Conservation (phyloP, 208 protist species). For the Herpetomonas samuelpessoai region DNA sequence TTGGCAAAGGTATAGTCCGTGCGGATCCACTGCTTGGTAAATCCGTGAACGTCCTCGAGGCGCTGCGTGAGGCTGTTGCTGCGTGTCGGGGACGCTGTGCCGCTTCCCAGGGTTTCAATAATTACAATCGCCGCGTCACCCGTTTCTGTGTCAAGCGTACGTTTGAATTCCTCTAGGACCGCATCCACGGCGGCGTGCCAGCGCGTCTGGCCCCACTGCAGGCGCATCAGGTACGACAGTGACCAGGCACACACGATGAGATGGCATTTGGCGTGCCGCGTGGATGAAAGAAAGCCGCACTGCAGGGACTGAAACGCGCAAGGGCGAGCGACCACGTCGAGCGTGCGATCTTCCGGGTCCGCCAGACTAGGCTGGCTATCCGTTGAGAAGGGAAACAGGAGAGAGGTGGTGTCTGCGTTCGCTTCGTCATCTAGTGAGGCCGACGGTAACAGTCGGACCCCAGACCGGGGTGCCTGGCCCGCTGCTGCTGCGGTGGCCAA, state of each 20-base stretch:
- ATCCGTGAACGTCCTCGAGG: conserved; percentile 55
- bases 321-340: conserved; percentile 47
- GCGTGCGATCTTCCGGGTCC: not conserved
- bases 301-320: conserved; percentile 49
- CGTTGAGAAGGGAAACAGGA: not conserved
- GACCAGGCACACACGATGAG: conserved; percentile 80
- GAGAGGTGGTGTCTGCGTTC: too few relatives aligned
- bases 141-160: conserved; percentile 30
- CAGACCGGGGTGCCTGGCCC: not conserved
- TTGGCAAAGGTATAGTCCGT: conserved; percentile 78
- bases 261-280: conserved; percentile 36
- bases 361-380: not conserved
- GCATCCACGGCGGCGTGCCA: conserved; percentile 65
- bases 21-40: conserved; percentile 63
- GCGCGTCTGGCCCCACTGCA: conserved; percentile 56
- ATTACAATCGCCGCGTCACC: conserved; percentile 58
- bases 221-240: conserved; percentile 82
- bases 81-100: conserved; percentile 46
- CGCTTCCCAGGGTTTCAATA: conserved; percentile 78
- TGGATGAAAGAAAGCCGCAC: conserved; percentile 27
- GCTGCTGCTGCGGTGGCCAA: conserved; percentile 2
- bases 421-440: not conserved
- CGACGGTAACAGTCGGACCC: too few relatives aligned
- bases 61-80: conserved; percentile 59
- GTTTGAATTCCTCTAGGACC: conserved; percentile 31